These are phyloP conservation scores for Claviceps cyperi DNA, from an alignment of 2,329 filamentous ascomycete genomes.

Conservation along the genomic window DNA sequence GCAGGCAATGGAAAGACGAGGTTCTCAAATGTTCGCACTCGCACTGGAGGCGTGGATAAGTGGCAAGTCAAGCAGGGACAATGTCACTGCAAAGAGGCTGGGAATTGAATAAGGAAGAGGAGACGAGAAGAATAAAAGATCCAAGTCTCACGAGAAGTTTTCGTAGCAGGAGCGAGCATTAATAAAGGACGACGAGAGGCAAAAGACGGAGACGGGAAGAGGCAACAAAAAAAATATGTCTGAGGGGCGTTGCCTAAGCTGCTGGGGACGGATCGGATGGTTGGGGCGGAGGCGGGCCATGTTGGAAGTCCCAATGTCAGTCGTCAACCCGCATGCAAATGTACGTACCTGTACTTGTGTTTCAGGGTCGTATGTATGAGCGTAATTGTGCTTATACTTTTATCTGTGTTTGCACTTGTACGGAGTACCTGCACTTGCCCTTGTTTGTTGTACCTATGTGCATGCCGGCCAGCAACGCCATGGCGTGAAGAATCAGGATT, in stretches of 20 bases:
- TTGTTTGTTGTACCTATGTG: no score
- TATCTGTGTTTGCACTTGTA: no score
- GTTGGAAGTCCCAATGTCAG: background rate
- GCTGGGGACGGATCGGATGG: slow-evolving; percentile 4
- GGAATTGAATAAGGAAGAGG: background rate
- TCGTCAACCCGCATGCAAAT: background rate
- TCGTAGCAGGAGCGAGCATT: slow-evolving; percentile 1
- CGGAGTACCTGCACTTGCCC: no score
- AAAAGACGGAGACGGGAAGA: background rate
- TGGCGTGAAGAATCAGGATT: no score
- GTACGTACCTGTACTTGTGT: background rate
- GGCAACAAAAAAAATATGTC: background rate
- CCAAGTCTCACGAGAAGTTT: no score
- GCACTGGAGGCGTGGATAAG: background rate
- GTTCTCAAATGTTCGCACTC: background rate
- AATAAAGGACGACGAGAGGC: background rate
- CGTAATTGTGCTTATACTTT: no score
- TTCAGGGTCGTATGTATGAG: background rate
- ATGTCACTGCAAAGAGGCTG: background rate
- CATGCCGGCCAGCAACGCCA: no score
- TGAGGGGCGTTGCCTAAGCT: slow-evolving; percentile 3
- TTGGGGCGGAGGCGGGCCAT: slow-evolving; percentile 5
- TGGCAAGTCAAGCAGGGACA: background rate
- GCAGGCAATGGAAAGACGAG: background rate
- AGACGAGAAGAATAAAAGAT: background rate